phyloP scores from a whole-genome alignment of 1,284 basidiomycete species.

The Fomitopsis pinicola region DNA sequence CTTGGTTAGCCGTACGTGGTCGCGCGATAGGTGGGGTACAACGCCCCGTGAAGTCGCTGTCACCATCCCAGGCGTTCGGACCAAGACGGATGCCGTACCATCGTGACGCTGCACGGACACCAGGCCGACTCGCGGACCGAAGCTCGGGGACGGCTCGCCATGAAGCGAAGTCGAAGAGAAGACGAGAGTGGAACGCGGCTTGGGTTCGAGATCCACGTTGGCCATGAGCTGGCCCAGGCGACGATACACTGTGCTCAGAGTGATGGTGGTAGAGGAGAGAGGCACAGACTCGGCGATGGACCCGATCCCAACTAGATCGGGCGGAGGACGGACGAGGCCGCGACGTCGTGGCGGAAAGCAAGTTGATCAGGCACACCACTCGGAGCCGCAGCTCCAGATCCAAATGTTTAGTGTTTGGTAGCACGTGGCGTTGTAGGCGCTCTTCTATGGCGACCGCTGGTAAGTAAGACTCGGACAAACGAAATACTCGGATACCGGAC shows the following conservation, averaged over 20 bases:
- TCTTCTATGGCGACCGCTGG: background rate
- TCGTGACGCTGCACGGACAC: conserved; percentile 13
- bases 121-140: conserved; percentile 16
- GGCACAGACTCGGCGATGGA: background rate
- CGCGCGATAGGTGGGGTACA: conserved; percentile 68
- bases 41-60: conserved; percentile 66
- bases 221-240: background rate
- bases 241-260: background rate
- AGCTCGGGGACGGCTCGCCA: background rate
- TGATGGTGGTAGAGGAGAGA: background rate
- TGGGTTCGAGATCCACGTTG: background rate
- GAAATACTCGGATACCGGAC: no score
- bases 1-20: conserved; percentile 45
- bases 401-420: background rate
- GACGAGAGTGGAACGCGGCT: background rate
- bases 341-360: background rate
- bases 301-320: background rate
- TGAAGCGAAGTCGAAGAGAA: background rate
- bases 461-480: no score
- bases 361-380: no score
- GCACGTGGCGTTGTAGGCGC: background rate
- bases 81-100: conserved; percentile 21
- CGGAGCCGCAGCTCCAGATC: background rate
- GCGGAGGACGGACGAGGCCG: background rate
- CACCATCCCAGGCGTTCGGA: conserved; percentile 60